phyloP scores from a whole-genome alignment of 306 rosid genomes.

The Sphenostylis stenocarpa region DNA sequence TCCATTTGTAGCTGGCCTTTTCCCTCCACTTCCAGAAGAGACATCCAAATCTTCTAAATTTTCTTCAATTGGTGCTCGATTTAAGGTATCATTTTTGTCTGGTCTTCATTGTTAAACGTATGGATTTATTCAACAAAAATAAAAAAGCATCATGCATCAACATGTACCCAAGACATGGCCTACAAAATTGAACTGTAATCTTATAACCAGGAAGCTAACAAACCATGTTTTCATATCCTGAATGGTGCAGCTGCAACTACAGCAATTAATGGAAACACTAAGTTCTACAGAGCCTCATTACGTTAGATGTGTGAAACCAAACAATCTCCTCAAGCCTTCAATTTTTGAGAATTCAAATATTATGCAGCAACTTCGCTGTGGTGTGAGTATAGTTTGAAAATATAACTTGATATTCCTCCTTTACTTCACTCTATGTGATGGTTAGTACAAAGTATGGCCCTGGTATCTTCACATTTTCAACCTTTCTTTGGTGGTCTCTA shows the following conservation, averaged over 20 bases:
- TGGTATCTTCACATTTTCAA: constrained; percentile 22
- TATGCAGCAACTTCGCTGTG: constrained; percentile 99
- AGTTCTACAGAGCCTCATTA: constrained; percentile 97
- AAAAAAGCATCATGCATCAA: constrained; percentile 21
- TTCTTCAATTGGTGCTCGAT: constrained; percentile 96
- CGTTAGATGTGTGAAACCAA: constrained; percentile 98
- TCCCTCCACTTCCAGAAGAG: constrained; percentile 95
- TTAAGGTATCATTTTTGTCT: constrained; percentile 62
- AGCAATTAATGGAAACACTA: constrained; percentile 83
- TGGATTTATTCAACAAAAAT: constrained; percentile 14
- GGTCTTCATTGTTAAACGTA: constrained; percentile 5
- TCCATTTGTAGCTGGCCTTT: constrained; percentile 93
- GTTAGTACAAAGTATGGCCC: constrained; percentile 20
- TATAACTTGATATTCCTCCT: constrained; percentile 31
- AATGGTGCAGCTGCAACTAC: constrained; percentile 90
- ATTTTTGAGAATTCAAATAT: constrained; percentile 89
- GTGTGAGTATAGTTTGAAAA: constrained; percentile 62
- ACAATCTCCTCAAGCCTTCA: constrained; percentile 95
- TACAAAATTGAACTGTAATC: constrained; percentile 26
- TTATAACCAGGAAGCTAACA: constrained; percentile 38
- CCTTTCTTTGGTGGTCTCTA: constrained; percentile 28
- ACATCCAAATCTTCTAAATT: constrained; percentile 90
- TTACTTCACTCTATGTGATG: constrained; percentile 33
- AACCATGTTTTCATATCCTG: constrained; percentile 31
- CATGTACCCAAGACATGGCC: constrained; percentile 24